Evolutionary conservation across 2,329 filamentous ascomycete species (phyloP), one percentile per base, ranked within the genome.

Genomic region (Nothophoma quercina): DNA sequence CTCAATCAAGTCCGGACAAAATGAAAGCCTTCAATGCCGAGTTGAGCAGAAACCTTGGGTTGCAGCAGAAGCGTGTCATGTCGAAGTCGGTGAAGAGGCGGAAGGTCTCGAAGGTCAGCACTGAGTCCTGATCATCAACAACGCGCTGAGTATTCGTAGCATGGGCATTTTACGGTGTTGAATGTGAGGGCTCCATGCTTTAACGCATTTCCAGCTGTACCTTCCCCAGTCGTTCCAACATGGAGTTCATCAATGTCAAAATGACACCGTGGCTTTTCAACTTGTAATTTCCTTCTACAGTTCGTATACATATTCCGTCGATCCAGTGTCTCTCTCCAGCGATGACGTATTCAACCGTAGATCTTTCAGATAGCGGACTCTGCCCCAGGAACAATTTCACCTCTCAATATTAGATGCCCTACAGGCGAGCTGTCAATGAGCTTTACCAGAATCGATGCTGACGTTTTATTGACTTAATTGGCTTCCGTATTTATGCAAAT

Each of bases 41-140:
- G 26, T 18, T 72, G 42, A 56, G 56, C n/a, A 63, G 55, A 53
- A 39, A 60, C 16, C 36, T 72, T 12, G 44, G 34, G 18, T 48
- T 18, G 9, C 62, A 65, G 18, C 60, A 63, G 46, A 57, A 67
- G 42, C 55, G 36, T 41, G 30, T 64, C n/a, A 55, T 60, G 43
- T 38, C 34, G 13, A 43, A 22, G 15, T 10, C 46, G 7, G 19
- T n/a, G 18, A 57, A 43, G 25, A 56, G 30, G 45, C 41, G 19
- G 10, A 59, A 51, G 36, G 41, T 15, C 16, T 39, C 19, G 33
- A 53, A 43, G 39, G 44, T 53, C 33, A 53, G 43, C 39, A n/a
- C 13, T 36, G 16, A 19, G 13, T 16, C 43, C n/a, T 48, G 26
- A 33, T 10, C 4, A 19, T 34, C 43, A 36, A 22, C 26, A 16